phyloP scores from a whole-genome alignment of 768 basidiomycete genomes.

The Rhizopogon rudus region DNA sequence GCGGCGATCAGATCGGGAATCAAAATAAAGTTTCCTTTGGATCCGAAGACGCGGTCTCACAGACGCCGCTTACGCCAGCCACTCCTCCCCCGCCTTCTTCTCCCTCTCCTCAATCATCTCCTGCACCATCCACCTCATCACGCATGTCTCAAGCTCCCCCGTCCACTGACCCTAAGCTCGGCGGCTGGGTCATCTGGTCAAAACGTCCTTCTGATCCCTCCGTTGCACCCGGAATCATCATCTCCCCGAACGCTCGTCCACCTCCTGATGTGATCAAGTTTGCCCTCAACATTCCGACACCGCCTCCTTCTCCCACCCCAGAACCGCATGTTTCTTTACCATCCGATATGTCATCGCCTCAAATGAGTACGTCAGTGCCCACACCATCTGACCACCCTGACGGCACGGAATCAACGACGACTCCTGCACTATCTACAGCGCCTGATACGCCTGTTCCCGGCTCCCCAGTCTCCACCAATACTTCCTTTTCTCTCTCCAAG shows the following conservation, averaged over 20 bases:
- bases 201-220: conserved; percentile 62
- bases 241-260: conserved; percentile 59
- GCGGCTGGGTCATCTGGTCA: conserved; percentile 65
- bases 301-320: conserved; percentile 37
- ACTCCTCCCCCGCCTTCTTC: conserved; percentile 4
- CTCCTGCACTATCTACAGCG: conserved; percentile 45
- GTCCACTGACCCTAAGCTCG: conserved; percentile 4
- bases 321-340: conserved; percentile 4
- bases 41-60: neutral
- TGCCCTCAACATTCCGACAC: conserved; percentile 51
- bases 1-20: neutral
- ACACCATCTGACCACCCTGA: conserved; percentile 23
- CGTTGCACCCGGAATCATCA: conserved; percentile 64
- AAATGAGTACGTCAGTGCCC: conserved; percentile 4
- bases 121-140: conserved; percentile 4
- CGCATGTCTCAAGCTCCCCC: conserved; percentile 1
- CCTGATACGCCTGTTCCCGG: conserved; percentile 42
- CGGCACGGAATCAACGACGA: conserved; percentile 43
- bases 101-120: neutral
- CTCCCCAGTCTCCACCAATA: conserved; percentile 57
- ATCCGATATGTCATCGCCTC: neutral
- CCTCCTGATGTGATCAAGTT: conserved; percentile 52
- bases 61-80: conserved; percentile 19
- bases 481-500: conserved; percentile 44
- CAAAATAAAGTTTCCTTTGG: conserved; percentile 1